Evolutionary conservation across 345 rosid genomes (phyloP), one percentile per base, ranked within the genome.

Genomic region (Turnera subulata): DNA sequence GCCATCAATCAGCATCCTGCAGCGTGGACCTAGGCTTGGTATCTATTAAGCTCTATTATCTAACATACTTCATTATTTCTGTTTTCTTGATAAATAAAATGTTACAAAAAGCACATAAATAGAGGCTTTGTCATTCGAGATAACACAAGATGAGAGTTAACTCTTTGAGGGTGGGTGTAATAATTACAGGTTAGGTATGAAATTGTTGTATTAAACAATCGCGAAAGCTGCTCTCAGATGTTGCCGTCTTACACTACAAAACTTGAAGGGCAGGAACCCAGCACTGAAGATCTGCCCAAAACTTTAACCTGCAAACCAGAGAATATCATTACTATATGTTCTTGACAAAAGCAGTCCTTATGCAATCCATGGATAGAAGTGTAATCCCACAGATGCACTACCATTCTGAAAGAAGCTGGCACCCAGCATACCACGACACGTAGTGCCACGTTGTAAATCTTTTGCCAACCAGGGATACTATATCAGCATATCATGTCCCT

Each of bases 151-250:
- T 5, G 32, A 45, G 47, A 46, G 2, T 55, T 49, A 29, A 18
- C 47, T 56, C 35, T 47, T 66, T 40, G 37, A 11, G 14, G 44
- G 52, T 37, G 18, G 58, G 32, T 62, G 59, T 71, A 53, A 74
- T 74, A 77, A 77, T 77, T 77, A 77, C 83, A 80, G 45, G 64
- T 68, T 77, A 70, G 80, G 58, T 63, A 56, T 55, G 76, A 44
- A 53, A 62, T 19, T 18, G 56, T 38, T 26, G 46, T 62, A 64
- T 48, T 55, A 65, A 56, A 60, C 61, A 40, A 29, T 53, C 14
- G 63, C 26, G 47, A 50, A 63, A 56, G 50, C 58, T 32, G 62
- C 66, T 61, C 55, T 50, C 62, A 13, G 49, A 16, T 23, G 53
- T 42, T 7, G 40, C 50, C 35, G 39, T 63, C 58, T 66, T 53